Conservation (phyloP, 2,329 filamentous ascomycete species). For the Fusarium domesticum region DNA sequence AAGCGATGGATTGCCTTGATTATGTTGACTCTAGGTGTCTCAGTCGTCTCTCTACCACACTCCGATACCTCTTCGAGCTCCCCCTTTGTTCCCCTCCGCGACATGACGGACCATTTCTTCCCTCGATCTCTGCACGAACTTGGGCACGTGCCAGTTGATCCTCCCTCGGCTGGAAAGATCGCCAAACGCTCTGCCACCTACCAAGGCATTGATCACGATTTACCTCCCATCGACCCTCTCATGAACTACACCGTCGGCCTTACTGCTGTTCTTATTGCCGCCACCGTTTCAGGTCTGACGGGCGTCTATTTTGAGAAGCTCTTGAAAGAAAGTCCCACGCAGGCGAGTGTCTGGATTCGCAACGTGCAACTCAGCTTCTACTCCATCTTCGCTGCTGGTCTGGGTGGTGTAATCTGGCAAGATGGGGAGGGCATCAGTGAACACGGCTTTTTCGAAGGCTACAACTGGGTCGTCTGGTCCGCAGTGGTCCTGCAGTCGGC, state of each 20-base stretch:
- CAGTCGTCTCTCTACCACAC: conserved; percentile 77
- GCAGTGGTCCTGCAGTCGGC: conserved; percentile 79
- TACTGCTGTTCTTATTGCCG: conserved; percentile 72
- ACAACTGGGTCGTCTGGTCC: conserved; percentile 87
- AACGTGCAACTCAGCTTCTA: conserved; percentile 96
- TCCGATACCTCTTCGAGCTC: conserved; percentile 53
- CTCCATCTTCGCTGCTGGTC: conserved; percentile 82
- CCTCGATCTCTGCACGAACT: conserved; percentile 77
- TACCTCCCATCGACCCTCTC: conserved; percentile 44
- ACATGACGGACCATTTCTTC: conserved; percentile 66
- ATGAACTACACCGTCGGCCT: conserved; percentile 82
- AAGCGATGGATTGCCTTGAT: conserved; percentile 80
- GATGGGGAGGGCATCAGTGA: conserved; percentile 81
- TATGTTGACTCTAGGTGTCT: conserved; percentile 76
- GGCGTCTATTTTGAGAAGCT: conserved; percentile 90
- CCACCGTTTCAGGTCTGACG: conserved; percentile 76
- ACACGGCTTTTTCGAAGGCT: conserved; percentile 90
- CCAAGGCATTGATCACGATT: conserved; percentile 72
- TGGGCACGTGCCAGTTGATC: conserved; percentile 47
- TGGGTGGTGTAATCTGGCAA: conserved; percentile 81
- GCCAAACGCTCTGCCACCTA: conserved; percentile 74
- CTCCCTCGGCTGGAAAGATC: conserved; percentile 20
- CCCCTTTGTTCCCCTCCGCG: conserved; percentile 52
- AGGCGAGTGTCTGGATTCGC: conserved; percentile 83
- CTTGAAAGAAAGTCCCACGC: conserved; percentile 74